These are phyloP conservation scores for Glaciozyma martinii DNA, from an alignment of 768 basidiomycete genomes.

Conservation along the genomic window DNA sequence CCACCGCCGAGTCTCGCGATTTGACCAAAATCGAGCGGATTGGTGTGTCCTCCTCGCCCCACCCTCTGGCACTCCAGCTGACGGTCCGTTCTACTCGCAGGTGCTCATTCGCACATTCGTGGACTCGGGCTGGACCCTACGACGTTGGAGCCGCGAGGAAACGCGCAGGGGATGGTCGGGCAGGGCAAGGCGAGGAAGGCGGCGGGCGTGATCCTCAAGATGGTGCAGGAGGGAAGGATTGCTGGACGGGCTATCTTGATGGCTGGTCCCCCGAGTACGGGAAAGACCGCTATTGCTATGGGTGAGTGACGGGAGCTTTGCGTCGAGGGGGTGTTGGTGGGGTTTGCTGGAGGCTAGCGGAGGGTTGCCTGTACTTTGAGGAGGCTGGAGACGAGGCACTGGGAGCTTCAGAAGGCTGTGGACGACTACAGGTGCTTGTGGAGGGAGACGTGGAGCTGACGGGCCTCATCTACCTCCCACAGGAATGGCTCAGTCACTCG, in stretches of 20 bases:
- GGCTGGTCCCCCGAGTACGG: conserved; percentile 92
- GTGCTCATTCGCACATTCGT: conserved; percentile 67
- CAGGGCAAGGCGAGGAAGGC: conserved; percentile 94
- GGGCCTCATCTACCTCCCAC: neutral
- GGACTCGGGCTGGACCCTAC: conserved; percentile 84
- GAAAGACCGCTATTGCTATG: conserved; percentile 96
- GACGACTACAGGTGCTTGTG: neutral
- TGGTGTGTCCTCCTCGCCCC: neutral
- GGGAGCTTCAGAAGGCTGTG: neutral
- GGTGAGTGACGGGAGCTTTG: conserved; percentile 47
- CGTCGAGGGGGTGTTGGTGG: neutral
- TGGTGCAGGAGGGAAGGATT: conserved; percentile 94
- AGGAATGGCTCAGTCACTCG: conserved; percentile 96
- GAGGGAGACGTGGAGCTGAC: neutral
- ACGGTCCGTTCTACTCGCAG: conserved; percentile 9
- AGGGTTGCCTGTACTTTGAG: no score
- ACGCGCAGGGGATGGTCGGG: conserved; percentile 93
- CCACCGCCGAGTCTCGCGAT: neutral
- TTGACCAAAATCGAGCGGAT: neutral
- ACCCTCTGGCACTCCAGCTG: neutral
- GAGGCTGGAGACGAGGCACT: no score
- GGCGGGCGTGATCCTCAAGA: conserved; percentile 92
- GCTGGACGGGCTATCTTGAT: conserved; percentile 94
- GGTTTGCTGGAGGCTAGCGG: no score
- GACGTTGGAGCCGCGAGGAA: conserved; percentile 74